Conservation (phyloP, 768 basidiomycete genomes). For the Rhodotorula sphaerocarpa region DNA sequence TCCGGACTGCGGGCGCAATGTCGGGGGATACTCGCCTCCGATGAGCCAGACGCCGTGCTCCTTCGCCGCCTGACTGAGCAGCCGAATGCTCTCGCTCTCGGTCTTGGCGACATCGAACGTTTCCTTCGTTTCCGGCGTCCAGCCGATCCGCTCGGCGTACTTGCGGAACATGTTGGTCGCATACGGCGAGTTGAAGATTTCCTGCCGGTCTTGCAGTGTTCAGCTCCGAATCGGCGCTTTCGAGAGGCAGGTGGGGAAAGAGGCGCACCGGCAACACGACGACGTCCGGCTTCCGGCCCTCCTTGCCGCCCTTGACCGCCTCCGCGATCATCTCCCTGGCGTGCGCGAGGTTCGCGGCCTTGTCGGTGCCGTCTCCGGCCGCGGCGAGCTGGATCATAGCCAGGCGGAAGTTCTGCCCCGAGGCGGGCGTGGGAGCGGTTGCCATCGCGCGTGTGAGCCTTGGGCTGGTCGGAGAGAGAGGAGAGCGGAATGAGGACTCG, state of each 20-base stretch:
- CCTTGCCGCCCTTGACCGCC: constrained; percentile 54
- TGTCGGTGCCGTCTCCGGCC: constrained; percentile 55
- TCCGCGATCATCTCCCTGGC: constrained; percentile 59
- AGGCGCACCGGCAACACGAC: constrained; percentile 87
- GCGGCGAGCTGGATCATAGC: constrained; percentile 70
- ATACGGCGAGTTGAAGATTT: constrained; percentile 49
- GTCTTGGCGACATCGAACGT: constrained; percentile 54
- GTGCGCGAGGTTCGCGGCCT: constrained; percentile 67
- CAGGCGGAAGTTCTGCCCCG: constrained; percentile 57
- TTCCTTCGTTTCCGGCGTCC: constrained; percentile 44
- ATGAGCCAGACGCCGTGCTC: constrained; percentile 77
- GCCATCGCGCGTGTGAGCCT: constrained; percentile 13
- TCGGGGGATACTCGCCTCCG: constrained; percentile 55
- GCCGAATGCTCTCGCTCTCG: constrained; percentile 66
- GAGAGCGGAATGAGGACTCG: too few relatives aligned
- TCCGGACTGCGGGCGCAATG: not conserved
- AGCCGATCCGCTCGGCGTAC: constrained; percentile 52
- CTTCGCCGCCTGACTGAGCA: constrained; percentile 72
- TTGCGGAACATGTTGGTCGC: constrained; percentile 38
- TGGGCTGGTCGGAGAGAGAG: too few relatives aligned
- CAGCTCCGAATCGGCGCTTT: too few relatives aligned
- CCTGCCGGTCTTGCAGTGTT: too few relatives aligned
- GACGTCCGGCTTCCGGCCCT: constrained; percentile 63
- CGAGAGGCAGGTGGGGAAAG: not conserved
- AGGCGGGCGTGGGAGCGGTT: constrained; percentile 7